Evolutionary conservation across 306 rosid genomes (phyloP).

Genomic region (Abrus pulchellus): DNA sequence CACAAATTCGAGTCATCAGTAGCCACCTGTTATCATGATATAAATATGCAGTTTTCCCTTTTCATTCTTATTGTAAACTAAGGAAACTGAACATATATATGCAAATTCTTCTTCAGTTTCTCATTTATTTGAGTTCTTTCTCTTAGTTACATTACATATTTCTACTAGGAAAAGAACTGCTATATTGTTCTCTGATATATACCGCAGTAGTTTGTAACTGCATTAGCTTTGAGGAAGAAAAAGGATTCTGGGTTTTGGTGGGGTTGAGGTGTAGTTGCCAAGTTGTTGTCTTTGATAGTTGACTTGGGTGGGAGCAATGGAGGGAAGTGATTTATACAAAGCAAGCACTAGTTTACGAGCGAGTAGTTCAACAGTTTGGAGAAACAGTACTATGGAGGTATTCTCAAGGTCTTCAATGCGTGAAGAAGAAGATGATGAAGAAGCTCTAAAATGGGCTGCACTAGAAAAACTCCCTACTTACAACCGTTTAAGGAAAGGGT

Average conservation of each 20-base stretch:
- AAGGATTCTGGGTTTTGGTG: slow-evolving; percentile 33
- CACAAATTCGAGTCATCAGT: too few species aligned
- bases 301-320: slow-evolving; percentile 49
- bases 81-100: too few species aligned
- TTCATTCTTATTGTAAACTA: too few species aligned
- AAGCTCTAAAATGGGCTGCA: slow-evolving; percentile 78
- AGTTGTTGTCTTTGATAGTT: neutral
- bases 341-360: slow-evolving; percentile 50
- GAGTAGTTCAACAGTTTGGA: slow-evolving; percentile 55
- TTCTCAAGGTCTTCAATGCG: slow-evolving; percentile 57
- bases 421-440: slow-evolving; percentile 71
- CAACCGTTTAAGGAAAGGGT: slow-evolving; percentile 74
- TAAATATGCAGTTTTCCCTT: too few species aligned
- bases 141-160: too few species aligned
- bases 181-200: too few species aligned
- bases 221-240: too few species aligned
- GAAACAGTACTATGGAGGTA: slow-evolving; percentile 50
- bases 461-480: slow-evolving; percentile 81
- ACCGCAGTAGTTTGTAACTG: too few species aligned
- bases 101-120: too few species aligned
- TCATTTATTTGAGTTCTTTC: too few species aligned
- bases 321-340: slow-evolving; percentile 50
- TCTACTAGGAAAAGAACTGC: too few species aligned
- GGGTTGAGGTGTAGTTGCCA: slow-evolving; percentile 7
- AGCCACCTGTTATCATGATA: too few species aligned